These are phyloP conservation scores for Malus sylvestris DNA, from an alignment of 306 rosid species.

Conservation along the genomic window DNA sequence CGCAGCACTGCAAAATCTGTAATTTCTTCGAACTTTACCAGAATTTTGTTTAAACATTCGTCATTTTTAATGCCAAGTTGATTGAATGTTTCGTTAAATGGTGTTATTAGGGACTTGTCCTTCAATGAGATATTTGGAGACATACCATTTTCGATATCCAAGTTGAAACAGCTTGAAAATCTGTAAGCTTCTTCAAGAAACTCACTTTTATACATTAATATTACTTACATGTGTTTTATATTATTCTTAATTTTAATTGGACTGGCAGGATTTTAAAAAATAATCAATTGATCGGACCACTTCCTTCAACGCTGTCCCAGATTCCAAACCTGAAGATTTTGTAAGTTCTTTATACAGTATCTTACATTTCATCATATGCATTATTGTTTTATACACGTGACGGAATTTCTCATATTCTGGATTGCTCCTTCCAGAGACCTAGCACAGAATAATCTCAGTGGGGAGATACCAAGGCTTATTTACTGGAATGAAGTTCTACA, in stretches of 20 bases:
- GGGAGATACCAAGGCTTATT: conserved; percentile 94
- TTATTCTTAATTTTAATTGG: not conserved
- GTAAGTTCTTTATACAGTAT: conserved; percentile 39
- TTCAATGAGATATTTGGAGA: conserved; percentile 80
- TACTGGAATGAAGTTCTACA: conserved; percentile 99
- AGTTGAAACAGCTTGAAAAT: conserved; percentile 74
- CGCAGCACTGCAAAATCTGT: conserved; percentile 59
- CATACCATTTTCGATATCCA: conserved; percentile 88
- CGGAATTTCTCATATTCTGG: conserved; percentile 7
- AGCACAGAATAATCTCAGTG: conserved; percentile 87
- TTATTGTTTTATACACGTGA: not conserved
- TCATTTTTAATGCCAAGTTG: not conserved
- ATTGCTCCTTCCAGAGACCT: conserved; percentile 50
- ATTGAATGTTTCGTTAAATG: not conserved
- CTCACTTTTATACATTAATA: not conserved
- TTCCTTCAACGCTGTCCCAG: conserved; percentile 96
- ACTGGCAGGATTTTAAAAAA: conserved; percentile 65
- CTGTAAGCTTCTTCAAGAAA: conserved; percentile 53
- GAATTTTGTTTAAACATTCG: not conserved
- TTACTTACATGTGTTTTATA: not conserved
- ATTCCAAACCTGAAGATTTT: conserved; percentile 90
- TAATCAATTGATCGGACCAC: conserved; percentile 79
- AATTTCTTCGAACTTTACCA: conserved; percentile 15
- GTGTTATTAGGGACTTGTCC: conserved; percentile 57
- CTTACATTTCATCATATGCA: not conserved